Percentiles rank a stretch among this genome's conserved stretches.
These are phyloP conservation scores for Podila minutissima DNA, from an alignment of 192 early-diverging fungal species.

Conservation along the genomic window DNA sequence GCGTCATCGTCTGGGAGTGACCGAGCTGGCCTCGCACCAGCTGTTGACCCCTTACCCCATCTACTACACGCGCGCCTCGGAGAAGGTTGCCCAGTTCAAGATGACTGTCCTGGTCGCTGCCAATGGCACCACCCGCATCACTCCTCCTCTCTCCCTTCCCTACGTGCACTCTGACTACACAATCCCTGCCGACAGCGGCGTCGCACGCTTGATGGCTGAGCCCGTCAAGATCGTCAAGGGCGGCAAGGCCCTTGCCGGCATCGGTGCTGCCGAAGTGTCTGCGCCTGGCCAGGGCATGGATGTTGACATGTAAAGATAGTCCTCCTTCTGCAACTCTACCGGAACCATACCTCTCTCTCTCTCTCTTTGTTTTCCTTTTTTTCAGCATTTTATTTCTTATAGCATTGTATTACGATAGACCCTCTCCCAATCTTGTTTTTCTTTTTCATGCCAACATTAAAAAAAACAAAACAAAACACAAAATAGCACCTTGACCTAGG, in stretches of 20 bases:
- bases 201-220: constrained; percentile 51
- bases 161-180: constrained; percentile 78
- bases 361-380: background rate
- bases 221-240: constrained; percentile 43
- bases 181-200: constrained; percentile 55
- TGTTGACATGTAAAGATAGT: constrained; percentile 37
- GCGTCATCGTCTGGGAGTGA: constrained; percentile 71
- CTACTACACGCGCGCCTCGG: constrained; percentile 60
- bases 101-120: constrained; percentile 71
- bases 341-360: background rate
- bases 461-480: too few species aligned
- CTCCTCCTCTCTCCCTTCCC: constrained; percentile 71
- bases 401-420: constrained; percentile 4
- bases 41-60: constrained; percentile 74
- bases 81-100: constrained; percentile 79
- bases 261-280: constrained; percentile 36
- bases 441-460: too few species aligned
- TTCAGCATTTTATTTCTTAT: background rate
- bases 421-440: too few species aligned
- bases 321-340: background rate
- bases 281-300: constrained; percentile 48
- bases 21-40: constrained; percentile 69
- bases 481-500: too few species aligned
- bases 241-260: constrained; percentile 39
- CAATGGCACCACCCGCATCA: constrained; percentile 72